Evolutionary conservation across 2,329 filamentous ascomycete genomes (phyloP).

Genomic region (Aspergillus fischeri): DNA sequence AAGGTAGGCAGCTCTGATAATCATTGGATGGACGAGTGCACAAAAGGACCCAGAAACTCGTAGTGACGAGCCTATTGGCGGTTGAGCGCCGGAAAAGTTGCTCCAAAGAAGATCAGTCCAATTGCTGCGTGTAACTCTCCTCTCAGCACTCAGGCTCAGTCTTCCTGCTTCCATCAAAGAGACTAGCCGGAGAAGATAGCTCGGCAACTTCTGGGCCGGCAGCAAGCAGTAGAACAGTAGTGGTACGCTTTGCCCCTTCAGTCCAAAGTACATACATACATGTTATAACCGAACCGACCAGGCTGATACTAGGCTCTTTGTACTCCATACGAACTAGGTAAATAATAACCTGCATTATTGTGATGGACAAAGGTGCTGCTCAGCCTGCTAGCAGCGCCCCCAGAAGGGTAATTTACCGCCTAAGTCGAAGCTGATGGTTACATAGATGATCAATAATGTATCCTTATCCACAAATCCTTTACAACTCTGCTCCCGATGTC

Average conservation of each 20-base stretch:
- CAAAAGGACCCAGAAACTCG: neutral
- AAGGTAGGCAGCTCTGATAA: neutral
- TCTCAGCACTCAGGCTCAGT: neutral
- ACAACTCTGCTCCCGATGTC: slow-evolving; percentile 6
- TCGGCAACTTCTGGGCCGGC: neutral
- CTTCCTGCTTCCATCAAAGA: neutral
- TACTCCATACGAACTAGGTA: neutral
- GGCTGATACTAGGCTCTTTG: too few relatives aligned
- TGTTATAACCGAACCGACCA: neutral
- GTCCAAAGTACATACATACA: neutral
- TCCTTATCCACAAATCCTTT: slow-evolving; percentile 1
- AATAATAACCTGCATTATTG: neutral
- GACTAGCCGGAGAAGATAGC: too few relatives aligned
- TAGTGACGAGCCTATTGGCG: neutral
- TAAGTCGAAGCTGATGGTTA: neutral
- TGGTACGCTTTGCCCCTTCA: neutral
- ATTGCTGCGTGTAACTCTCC: neutral
- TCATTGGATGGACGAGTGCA: neutral
- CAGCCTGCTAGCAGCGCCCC: neutral
- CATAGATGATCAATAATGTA: neutral
- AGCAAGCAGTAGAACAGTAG: neutral
- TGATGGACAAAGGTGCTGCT: neutral
- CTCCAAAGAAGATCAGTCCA: neutral
- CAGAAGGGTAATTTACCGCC: too few relatives aligned
- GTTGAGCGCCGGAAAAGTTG: neutral